Base-by-base conservation (phyloP, 1,284 basidiomycete species). In the Trichosporon coremiiforme region DNA sequence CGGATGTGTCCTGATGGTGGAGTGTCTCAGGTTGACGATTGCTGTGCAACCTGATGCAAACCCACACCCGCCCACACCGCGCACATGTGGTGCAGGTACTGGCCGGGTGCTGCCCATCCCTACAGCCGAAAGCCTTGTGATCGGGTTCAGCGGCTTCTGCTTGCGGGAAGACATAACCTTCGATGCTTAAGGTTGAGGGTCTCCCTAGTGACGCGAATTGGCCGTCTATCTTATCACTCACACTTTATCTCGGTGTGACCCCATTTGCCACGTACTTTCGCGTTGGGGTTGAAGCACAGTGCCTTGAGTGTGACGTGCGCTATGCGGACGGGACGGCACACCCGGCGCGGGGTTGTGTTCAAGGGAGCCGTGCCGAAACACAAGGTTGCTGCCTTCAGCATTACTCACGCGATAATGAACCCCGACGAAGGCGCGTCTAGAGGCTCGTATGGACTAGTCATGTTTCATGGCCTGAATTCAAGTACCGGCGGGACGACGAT, bases 91-190 rank as follows among this genome's bases (percentile, higher is more conserved):
- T 45, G 15, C 41, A 2, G 41, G 41, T 45, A 15, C 41, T 45
- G 41, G 15, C 15, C 41, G 6, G 36, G 10, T 10, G 36, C 36
- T 38, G 10, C 6, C 36, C 36, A 38, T 45, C 41, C 7, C 41
- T 17, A 17, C 41, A 45, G 13, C 41, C 41, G 41, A 45, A 12
- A 41, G 10, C 10, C 13, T 45, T n/a, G 41, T 45, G 15, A 45
- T 45, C 41, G 41, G n/a, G 41, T 7, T 45, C 17, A 45, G 17
- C 12, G 36, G 17, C 4, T n/a, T 45, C 17, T 45, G 41, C 41
- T 53, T 53, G 47, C 47, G 47, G 47, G 47, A 53, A 22, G n/a
- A 53, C 47, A 53, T 53, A 53, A 22, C 20, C 20, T 53, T 53
- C 20, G n/a, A n/a, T 22, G 20, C 20, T 9, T 53, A 53, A 20